Evolutionary conservation across 768 basidiomycete genomes (phyloP).

Genomic region (Rhizopogon sp.): DNA sequence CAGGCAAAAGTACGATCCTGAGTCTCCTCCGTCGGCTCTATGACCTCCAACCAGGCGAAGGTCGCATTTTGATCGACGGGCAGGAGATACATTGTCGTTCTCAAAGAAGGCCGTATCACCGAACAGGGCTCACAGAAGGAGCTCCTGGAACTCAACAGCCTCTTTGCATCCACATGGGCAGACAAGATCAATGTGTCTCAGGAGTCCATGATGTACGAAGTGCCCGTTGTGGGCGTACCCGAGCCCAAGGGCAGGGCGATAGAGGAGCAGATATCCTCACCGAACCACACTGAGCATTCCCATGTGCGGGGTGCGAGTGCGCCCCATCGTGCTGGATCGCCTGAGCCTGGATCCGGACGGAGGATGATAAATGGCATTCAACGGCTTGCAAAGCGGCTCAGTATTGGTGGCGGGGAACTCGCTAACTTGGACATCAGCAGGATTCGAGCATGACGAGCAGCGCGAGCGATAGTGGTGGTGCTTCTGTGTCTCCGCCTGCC

Average conservation of each 20-base stretch:
- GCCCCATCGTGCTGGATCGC: constrained; percentile 29
- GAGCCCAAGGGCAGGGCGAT: neutral
- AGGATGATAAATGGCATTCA: constrained; percentile 35
- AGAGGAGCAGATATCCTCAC: too few relatives aligned
- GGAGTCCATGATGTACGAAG: neutral
- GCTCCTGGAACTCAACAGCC: constrained; percentile 62
- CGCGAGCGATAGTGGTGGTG: neutral
- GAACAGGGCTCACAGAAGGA: constrained; percentile 81
- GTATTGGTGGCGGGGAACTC: constrained; percentile 32
- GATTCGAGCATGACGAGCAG: constrained; percentile 14
- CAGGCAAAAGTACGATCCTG: constrained; percentile 79
- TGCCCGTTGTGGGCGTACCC: neutral
- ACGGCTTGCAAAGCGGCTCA: constrained; percentile 69
- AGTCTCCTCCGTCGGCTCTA: constrained; percentile 90
- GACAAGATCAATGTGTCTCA: constrained; percentile 58
- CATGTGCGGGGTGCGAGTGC: constrained; percentile 31
- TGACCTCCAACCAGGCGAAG: constrained; percentile 75
- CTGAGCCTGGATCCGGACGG: constrained; percentile 35
- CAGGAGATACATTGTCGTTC: constrained; percentile 67
- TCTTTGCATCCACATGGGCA: constrained; percentile 86
- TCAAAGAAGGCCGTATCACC: constrained; percentile 83
- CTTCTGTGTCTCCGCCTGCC: neutral
- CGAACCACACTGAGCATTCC: constrained; percentile 10
- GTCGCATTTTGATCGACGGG: constrained; percentile 78
- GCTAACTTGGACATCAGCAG: constrained; percentile 16